Percentiles rank a stretch among this genome's conserved stretches.
Conservation (phyloP, 2,329 filamentous ascomycete species). For the Trichoderma oligosporum region DNA sequence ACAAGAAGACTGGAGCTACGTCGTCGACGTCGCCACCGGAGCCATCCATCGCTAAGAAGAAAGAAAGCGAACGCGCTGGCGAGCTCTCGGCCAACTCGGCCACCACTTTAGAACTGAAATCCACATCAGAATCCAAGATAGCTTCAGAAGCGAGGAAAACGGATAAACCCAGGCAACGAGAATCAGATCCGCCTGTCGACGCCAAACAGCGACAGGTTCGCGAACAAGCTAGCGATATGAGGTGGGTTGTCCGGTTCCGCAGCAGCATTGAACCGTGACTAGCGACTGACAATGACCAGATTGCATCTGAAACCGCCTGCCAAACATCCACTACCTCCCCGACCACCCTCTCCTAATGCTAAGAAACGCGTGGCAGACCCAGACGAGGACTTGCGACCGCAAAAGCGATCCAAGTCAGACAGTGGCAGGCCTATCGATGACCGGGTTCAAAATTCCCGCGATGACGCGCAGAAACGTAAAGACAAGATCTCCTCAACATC, state of each 20-base stretch:
- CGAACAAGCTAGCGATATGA: slow-evolving; percentile 31
- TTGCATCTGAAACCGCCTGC: slow-evolving; percentile 37
- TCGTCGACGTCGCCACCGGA: slow-evolving; percentile 39
- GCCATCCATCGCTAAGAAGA: slow-evolving; percentile 31
- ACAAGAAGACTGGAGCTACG: slow-evolving; percentile 42
- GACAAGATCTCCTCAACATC: slow-evolving; percentile 27
- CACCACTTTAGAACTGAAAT: slow-evolving; percentile 16
- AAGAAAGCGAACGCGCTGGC: slow-evolving; percentile 32
- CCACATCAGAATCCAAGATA: slow-evolving; percentile 25
- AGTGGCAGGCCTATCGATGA: slow-evolving; percentile 32
- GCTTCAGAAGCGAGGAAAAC: slow-evolving; percentile 23
- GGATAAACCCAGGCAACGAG: slow-evolving; percentile 27
- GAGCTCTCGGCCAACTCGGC: slow-evolving; percentile 21
- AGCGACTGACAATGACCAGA: slow-evolving; percentile 23
- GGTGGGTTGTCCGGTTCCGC: slow-evolving; percentile 23
- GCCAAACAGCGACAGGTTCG: slow-evolving; percentile 31
- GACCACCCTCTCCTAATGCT: slow-evolving; percentile 42
- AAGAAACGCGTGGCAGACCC: slow-evolving; percentile 46
- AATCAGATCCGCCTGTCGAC: slow-evolving; percentile 28
- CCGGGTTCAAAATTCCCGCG: slow-evolving; percentile 31
- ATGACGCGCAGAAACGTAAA: slow-evolving; percentile 33
- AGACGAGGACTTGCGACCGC: slow-evolving; percentile 43
- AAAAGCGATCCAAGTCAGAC: slow-evolving; percentile 47
- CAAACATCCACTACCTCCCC: slow-evolving; percentile 32
- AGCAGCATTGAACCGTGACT: background rate